Conservation (phyloP, 2,329 filamentous ascomycete species). For the Penicillium sp. region DNA sequence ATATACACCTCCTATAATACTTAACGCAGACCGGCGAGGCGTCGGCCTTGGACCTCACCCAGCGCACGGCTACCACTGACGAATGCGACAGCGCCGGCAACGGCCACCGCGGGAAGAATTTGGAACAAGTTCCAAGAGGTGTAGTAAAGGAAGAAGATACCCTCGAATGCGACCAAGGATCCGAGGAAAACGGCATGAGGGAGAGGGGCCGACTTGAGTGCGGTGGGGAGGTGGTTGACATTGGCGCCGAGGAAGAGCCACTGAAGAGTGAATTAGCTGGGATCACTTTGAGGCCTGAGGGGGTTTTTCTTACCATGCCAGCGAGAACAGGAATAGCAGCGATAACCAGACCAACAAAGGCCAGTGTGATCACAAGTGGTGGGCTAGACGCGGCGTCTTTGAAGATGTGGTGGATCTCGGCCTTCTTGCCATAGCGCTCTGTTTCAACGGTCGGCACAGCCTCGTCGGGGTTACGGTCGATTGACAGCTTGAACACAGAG, state of each 20-base stretch:
- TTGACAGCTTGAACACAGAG: conserved; percentile 70
- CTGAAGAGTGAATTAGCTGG: conserved; percentile 44
- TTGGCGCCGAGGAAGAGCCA: conserved; percentile 86
- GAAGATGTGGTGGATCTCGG: conserved; percentile 92
- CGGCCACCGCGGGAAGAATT: conserved; percentile 70
- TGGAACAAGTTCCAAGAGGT: conserved; percentile 89
- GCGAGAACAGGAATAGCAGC: conserved; percentile 74
- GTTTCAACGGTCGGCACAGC: conserved; percentile 65
- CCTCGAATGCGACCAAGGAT: conserved; percentile 84
- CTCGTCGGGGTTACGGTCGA: conserved; percentile 64
- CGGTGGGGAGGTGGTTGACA: conserved; percentile 72
- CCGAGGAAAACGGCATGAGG: conserved; percentile 84
- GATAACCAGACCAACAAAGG: conserved; percentile 73
- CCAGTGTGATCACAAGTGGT: conserved; percentile 73
- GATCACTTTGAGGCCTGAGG: background rate
- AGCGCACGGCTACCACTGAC: conserved; percentile 87
- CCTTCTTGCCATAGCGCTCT: conserved; percentile 78
- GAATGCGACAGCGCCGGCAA: conserved; percentile 71
- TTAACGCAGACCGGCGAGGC: conserved; percentile 70
- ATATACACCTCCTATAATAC: background rate
- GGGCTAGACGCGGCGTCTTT: conserved; percentile 76
- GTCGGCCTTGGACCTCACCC: conserved; percentile 86
- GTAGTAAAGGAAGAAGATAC: conserved; percentile 94
- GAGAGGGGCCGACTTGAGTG: conserved; percentile 73
- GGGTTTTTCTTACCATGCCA: conserved; percentile 58